Evolutionary conservation across 345 rosid species (phyloP), one percentile per base, ranked within the genome.

Genomic region (Pugionium dolabratum): DNA sequence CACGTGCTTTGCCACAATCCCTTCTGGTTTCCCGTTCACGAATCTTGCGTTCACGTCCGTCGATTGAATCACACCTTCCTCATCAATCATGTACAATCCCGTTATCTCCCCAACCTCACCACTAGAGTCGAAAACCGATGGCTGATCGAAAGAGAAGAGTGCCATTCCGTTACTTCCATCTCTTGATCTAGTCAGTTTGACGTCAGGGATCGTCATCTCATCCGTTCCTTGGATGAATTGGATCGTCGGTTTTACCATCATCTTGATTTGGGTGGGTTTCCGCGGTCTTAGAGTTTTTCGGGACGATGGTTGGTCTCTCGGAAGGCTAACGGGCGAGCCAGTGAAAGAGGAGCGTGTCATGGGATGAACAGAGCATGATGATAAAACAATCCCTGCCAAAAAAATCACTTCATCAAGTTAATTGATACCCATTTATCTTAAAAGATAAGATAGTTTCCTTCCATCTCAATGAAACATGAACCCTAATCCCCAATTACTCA

Each of bases 181-280:
- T 59, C 83, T 84, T 34, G 97, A 94, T 62, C 90, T 84, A 52
- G 99, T 93, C 55, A 93, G 83, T 79, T 71, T 86, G 40, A 93
- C 89, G 37, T 90, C 96, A 1, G 97, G 99, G 54, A 86, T 72
- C 0, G 95, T 90, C 80, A 73, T 82, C 65, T 90, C 99, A 72
- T 93, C 95, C 2, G 96, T 88, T 35, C 99, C 99, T 77, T 86
- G 91, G 63, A 93, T 81, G 79, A 93, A 93, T 72, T 93, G 98
- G 54, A 90, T 75, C 6, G 77, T 35, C 9, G 98, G 92, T 35
- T 86, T 88, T 28, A 72, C 92, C 98, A 82, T 86, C 94, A 84
- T 83, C 10, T 64, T 78, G 42, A 81, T 54, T 9, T 73, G 41
- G 35, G 67, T 36, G 4, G 55, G 75, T 7, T 63, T 66, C 8